Conservation (phyloP, 305 asterid genomes). For the Fraxinus baroniana region DNA sequence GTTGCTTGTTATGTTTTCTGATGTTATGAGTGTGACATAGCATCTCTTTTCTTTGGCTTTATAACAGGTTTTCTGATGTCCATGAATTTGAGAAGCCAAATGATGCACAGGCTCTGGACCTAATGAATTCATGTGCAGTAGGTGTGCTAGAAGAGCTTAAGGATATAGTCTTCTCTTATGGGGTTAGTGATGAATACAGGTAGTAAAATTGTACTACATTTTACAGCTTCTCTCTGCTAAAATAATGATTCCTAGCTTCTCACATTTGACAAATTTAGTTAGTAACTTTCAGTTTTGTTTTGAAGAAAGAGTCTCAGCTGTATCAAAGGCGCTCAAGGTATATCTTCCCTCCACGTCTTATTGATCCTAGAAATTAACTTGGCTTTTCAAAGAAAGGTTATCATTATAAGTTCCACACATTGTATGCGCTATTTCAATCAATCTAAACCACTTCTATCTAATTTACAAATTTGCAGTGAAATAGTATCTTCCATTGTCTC, state of each 20-base stretch:
- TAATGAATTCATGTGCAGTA: constrained; percentile 81
- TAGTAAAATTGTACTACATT: constrained; percentile 24
- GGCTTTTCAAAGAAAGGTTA: not conserved
- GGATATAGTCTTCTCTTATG: constrained; percentile 77
- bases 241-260: not conserved
- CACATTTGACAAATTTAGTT: constrained; percentile 24
- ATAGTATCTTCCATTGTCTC: constrained; percentile 68
- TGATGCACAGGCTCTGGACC: constrained; percentile 65
- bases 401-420: not conserved
- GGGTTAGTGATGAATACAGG: constrained; percentile 90
- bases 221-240: constrained; percentile 22
- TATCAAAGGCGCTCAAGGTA: constrained; percentile 69
- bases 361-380: not conserved
- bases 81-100: constrained; percentile 87
- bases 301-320: constrained; percentile 67
- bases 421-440: not conserved
- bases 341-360: constrained; percentile 10
- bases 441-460: not conserved
- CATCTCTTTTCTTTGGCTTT: constrained; percentile 8
- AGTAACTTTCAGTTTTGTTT: constrained; percentile 61
- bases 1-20: not conserved
- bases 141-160: constrained; percentile 64
- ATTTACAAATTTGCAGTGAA: constrained; percentile 43
- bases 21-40: not conserved
- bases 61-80: constrained; percentile 60